Evolutionary conservation across 2,329 filamentous ascomycete genomes (phyloP).

Genomic region (Leptosphaerulina australis): DNA sequence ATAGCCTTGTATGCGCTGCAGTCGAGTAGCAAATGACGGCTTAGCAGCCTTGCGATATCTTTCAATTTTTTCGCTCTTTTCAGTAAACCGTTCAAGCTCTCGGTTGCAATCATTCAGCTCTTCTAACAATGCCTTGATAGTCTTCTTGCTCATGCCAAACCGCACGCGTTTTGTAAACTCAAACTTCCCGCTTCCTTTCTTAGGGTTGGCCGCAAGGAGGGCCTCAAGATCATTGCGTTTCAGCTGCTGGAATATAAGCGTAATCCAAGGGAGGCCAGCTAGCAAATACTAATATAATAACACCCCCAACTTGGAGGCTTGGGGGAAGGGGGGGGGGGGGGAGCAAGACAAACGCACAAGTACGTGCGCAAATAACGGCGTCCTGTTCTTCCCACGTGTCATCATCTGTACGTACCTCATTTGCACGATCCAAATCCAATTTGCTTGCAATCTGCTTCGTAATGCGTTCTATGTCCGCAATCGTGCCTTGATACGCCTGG

Average conservation of each 20-base stretch:
- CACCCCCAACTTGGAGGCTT: too few relatives aligned
- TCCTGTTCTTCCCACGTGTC: background rate
- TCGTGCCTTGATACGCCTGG: slow-evolving; percentile 43
- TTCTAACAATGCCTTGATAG: slow-evolving; percentile 43
- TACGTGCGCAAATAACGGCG: background rate
- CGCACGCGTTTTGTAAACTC: slow-evolving; percentile 45
- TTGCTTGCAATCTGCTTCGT: slow-evolving; percentile 46
- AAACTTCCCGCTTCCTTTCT: slow-evolving; percentile 40
- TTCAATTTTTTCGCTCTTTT: slow-evolving; percentile 47
- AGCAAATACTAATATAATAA: background rate
- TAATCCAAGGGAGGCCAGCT: slow-evolving; percentile 14
- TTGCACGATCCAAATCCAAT: slow-evolving; percentile 44
- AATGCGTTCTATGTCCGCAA: slow-evolving; percentile 45
- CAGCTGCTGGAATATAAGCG: slow-evolving; percentile 33
- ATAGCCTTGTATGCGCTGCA: slow-evolving; percentile 45
- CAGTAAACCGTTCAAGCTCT: slow-evolving; percentile 47
- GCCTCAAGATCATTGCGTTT: slow-evolving; percentile 46
- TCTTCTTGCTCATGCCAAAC: slow-evolving; percentile 48
- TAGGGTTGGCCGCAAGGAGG: slow-evolving; percentile 42
- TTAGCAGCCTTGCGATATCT: slow-evolving; percentile 43
- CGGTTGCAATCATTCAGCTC: slow-evolving; percentile 49
- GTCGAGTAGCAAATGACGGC: slow-evolving; percentile 40
- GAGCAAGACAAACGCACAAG: background rate
- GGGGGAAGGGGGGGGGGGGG: background rate
- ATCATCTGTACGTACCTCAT: slow-evolving; percentile 29